A percentile compares a stretch with the other conserved stretches of the same genome.
Evolutionary conservation across 78 protist genomes (phyloP).

Genomic region (Dictyostelium citrinum): DNA sequence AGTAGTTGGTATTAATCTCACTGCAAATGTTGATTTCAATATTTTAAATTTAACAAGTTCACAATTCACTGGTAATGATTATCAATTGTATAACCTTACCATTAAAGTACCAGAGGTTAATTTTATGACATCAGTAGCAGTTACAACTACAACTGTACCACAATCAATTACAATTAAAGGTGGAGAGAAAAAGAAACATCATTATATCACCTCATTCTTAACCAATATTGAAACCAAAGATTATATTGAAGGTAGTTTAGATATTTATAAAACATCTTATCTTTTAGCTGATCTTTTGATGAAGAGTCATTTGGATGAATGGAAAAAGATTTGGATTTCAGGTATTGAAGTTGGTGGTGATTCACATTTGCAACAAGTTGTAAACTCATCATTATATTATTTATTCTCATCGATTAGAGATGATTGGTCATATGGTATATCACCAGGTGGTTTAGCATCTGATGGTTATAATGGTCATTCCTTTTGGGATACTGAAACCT

Average conservation of each 20-base stretch:
- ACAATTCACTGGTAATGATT: neutral
- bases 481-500: conserved; percentile 77
- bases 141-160: conserved; percentile 5
- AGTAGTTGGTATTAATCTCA: neutral
- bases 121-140: neutral
- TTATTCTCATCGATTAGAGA: conserved; percentile 37
- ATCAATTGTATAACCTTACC: neutral
- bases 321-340: conserved; percentile 40
- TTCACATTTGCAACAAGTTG: conserved; percentile 20
- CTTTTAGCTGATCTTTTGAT: neutral
- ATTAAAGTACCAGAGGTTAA: conserved; percentile 27
- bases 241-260: neutral
- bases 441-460: conserved; percentile 61
- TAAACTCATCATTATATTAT: conserved; percentile 55
- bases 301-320: conserved; percentile 2
- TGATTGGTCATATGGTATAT: conserved; percentile 48
- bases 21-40: neutral
- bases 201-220: neutral
- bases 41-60: neutral
- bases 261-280: neutral
- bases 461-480: conserved; percentile 72
- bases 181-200: neutral
- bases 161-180: neutral
- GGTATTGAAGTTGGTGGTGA: conserved; percentile 71
- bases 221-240: conserved; percentile 7